Evolutionary conservation across 148 eudicot species (phyloP).

Genomic region (Euryodendron excelsum): DNA sequence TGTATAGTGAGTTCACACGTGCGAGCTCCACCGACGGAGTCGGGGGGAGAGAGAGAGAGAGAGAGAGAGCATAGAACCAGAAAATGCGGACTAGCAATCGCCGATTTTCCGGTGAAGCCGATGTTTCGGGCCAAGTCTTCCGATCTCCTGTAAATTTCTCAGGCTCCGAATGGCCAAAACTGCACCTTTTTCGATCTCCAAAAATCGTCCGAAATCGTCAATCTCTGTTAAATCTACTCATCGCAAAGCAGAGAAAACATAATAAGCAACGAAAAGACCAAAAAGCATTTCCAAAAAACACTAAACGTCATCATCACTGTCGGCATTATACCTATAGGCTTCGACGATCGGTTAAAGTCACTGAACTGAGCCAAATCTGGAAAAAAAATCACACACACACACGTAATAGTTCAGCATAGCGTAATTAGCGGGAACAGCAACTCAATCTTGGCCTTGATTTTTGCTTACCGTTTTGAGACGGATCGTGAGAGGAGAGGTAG

Average conservation of each 20-base stretch:
- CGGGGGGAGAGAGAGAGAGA: background rate
- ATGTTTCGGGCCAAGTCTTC: slow-evolving; percentile 5
- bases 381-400: too few species aligned
- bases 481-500: slow-evolving; percentile 74
- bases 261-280: background rate
- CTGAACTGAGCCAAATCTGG: slow-evolving; percentile 38
- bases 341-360: slow-evolving; percentile 17
- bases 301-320: background rate
- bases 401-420: too few species aligned
- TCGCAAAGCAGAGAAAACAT: background rate
- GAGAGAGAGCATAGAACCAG: background rate
- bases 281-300: background rate
- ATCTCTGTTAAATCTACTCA: slow-evolving; percentile 27
- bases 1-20: slow-evolving; percentile 1
- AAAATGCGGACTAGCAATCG: slow-evolving; percentile 28
- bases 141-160: slow-evolving; percentile 41
- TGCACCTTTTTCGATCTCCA: slow-evolving; percentile 31
- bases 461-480: slow-evolving; percentile 56
- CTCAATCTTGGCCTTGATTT: background rate
- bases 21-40: slow-evolving; percentile 22
- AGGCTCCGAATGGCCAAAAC: slow-evolving; percentile 48
- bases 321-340: slow-evolving; percentile 27
- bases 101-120: slow-evolving; percentile 53
- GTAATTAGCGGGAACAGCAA: too few species aligned
- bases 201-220: slow-evolving; percentile 15